Conservation (phyloP, 108 stramenopile genomes). For the Seminavis robusta region DNA sequence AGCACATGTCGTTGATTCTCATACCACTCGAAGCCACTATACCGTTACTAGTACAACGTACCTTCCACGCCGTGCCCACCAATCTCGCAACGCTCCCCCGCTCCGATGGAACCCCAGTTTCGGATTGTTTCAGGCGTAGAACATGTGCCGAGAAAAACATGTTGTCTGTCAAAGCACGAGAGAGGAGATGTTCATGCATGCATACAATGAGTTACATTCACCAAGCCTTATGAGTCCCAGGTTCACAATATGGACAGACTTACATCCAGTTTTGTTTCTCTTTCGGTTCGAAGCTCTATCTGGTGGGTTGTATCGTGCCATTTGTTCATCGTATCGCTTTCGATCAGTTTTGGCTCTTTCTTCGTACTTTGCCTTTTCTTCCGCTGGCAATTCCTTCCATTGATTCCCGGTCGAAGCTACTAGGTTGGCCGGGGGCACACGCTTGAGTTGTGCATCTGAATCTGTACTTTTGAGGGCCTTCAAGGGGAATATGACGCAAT, state of each 20-base stretch:
- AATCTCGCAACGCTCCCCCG: slow-evolving; percentile 70
- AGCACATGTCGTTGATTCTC: neutral
- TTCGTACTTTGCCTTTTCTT: slow-evolving; percentile 72
- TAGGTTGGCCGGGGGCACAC: slow-evolving; percentile 67
- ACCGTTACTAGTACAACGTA: slow-evolving; percentile 6
- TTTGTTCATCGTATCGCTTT: slow-evolving; percentile 74
- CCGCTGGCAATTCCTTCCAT: slow-evolving; percentile 62
- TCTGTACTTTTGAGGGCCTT: slow-evolving; percentile 70
- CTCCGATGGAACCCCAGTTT: slow-evolving; percentile 65
- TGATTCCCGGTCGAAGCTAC: slow-evolving; percentile 65
- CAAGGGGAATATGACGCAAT: too few relatives aligned
- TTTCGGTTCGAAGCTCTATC: slow-evolving; percentile 67
- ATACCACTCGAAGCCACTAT: neutral
- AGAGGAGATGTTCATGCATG: too few relatives aligned
- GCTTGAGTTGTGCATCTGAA: slow-evolving; percentile 47
- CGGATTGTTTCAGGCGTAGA: slow-evolving; percentile 55
- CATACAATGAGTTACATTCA: slow-evolving; percentile 10
- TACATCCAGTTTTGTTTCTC: slow-evolving; percentile 74
- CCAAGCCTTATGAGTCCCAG: neutral
- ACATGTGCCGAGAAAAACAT: slow-evolving; percentile 83
- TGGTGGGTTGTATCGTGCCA: slow-evolving; percentile 75
- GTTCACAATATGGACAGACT: too few relatives aligned
- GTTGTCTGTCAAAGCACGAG: too few relatives aligned
- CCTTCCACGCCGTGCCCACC: slow-evolving; percentile 81
- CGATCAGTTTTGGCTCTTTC: slow-evolving; percentile 68